Conservation (phyloP, 495 filamentous ascomycete genomes). For the Talaromyces thailandensis region DNA sequence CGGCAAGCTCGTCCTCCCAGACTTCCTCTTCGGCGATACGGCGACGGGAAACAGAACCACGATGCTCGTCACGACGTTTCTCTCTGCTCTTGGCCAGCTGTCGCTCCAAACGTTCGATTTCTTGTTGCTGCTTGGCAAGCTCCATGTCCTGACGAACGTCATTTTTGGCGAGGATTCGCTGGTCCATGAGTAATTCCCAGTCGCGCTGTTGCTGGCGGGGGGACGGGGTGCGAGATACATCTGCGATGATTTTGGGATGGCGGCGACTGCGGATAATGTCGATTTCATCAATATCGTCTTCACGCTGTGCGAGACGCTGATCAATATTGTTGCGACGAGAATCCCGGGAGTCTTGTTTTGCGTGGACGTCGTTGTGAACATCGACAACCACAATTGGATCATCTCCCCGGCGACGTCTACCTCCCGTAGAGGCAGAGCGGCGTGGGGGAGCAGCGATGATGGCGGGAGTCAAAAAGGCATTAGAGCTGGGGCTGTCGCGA, state of each 20-base stretch:
- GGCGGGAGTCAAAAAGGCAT: conserved; percentile 14
- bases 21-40: neutral
- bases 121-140: conserved; percentile 30
- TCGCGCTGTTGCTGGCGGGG: conserved; percentile 19
- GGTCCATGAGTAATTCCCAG: conserved; percentile 26
- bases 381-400: conserved; percentile 21
- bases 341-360: neutral
- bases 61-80: conserved; percentile 9
- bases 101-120: conserved; percentile 34
- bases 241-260: conserved; percentile 14
- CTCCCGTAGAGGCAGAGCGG: conserved; percentile 34
- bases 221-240: conserved; percentile 10
- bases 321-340: neutral
- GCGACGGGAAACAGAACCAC: neutral
- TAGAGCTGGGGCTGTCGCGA: conserved; percentile 14
- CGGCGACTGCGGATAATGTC: conserved; percentile 17
- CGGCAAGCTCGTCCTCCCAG: conserved; percentile 6
- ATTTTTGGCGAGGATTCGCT: conserved; percentile 27
- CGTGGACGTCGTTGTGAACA: conserved; percentile 19
- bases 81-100: conserved; percentile 31
- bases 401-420: conserved; percentile 18
- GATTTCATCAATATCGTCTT: conserved; percentile 14
- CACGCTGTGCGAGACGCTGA: conserved; percentile 9
- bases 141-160: conserved; percentile 32
- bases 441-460: conserved; percentile 18